A percentile compares a stretch with the other conserved stretches of the same genome.
Evolutionary conservation across 2,329 filamentous ascomycete species (phyloP).

Genomic region (Trichoderma citrinoviride): DNA sequence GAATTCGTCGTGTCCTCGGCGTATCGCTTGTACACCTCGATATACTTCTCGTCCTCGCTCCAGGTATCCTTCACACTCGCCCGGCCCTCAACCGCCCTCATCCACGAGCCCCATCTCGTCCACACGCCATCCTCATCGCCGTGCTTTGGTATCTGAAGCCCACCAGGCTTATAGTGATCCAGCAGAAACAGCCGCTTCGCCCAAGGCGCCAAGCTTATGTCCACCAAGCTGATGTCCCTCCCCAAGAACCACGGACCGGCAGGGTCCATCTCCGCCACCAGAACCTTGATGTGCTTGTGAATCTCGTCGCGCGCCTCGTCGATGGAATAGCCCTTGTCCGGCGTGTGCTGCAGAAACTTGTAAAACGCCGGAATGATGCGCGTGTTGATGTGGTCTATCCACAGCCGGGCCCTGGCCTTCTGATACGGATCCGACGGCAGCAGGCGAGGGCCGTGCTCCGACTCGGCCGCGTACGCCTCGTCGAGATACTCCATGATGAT

Average conservation of each 20-base stretch:
- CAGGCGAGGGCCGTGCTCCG: slow-evolving; percentile 45
- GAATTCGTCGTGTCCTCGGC: slow-evolving; percentile 63
- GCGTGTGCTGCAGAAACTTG: slow-evolving; percentile 56
- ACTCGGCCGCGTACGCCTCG: slow-evolving; percentile 58
- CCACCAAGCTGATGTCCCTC: slow-evolving; percentile 60
- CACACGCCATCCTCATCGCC: slow-evolving; percentile 56
- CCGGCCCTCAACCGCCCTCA: slow-evolving; percentile 55
- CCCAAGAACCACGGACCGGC: slow-evolving; percentile 65
- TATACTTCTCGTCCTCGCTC: slow-evolving; percentile 65
- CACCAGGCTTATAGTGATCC: slow-evolving; percentile 67
- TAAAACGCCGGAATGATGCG: slow-evolving; percentile 70
- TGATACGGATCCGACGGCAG: slow-evolving; percentile 62
- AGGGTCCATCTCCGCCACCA: slow-evolving; percentile 60
- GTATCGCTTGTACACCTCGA: slow-evolving; percentile 66
- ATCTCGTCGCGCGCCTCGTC: slow-evolving; percentile 58
- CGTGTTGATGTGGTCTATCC: slow-evolving; percentile 69
- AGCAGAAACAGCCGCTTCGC: slow-evolving; percentile 69
- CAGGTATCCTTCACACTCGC: slow-evolving; percentile 65
- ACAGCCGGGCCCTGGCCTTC: slow-evolving; percentile 64
- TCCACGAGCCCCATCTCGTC: slow-evolving; percentile 65
- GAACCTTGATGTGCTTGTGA: slow-evolving; percentile 55
- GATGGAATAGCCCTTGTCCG: slow-evolving; percentile 47
- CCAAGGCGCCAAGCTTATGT: slow-evolving; percentile 72
- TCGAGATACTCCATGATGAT: slow-evolving; percentile 75
- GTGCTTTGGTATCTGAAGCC: slow-evolving; percentile 47